Percentiles rank a stretch among this genome's conserved stretches.
phyloP scores from a whole-genome alignment of 495 filamentous ascomycete genomes.

The Cairneyella variabilis region DNA sequence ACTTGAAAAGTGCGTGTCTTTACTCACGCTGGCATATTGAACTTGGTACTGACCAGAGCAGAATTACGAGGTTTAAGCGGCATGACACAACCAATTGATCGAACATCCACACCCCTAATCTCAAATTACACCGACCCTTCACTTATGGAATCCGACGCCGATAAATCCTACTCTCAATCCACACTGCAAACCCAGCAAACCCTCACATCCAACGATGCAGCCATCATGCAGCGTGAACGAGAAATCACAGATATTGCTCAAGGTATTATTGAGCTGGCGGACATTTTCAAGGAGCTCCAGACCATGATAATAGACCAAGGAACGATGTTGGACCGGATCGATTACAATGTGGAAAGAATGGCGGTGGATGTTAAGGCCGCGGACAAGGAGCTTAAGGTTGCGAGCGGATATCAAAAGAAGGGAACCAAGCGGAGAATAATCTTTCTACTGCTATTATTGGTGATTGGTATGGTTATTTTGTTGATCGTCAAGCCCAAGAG shows the following conservation, averaged over 20 bases:
- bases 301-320: conserved; percentile 98
- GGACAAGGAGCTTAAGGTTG: conserved; percentile 85
- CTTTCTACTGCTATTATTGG: conserved; percentile 75
- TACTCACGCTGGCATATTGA: too few relatives aligned
- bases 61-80: conserved; percentile 76
- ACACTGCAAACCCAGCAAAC: conserved; percentile 69
- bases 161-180: conserved; percentile 86
- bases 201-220: conserved; percentile 73
- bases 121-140: conserved; percentile 61
- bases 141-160: conserved; percentile 82
- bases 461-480: conserved; percentile 83
- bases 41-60: conserved; percentile 36
- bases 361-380: conserved; percentile 82
- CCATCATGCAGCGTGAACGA: conserved; percentile 88
- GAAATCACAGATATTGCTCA: conserved; percentile 98
- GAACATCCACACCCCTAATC: conserved; percentile 60
- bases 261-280: conserved; percentile 92
- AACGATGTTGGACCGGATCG: conserved; percentile 94
- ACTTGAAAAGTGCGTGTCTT: conserved; percentile 98
- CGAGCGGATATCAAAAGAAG: conserved; percentile 80
- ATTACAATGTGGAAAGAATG: conserved; percentile 97
- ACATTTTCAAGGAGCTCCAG: conserved; percentile 95
- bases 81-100: conserved; percentile 39
- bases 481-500: conserved; percentile 79
- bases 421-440: conserved; percentile 89